Percentiles rank a stretch among this genome's conserved stretches.
These are phyloP conservation scores for Xylariaceae sp. DNA, from an alignment of 2,329 filamentous ascomycete genomes.

Conservation along the genomic window DNA sequence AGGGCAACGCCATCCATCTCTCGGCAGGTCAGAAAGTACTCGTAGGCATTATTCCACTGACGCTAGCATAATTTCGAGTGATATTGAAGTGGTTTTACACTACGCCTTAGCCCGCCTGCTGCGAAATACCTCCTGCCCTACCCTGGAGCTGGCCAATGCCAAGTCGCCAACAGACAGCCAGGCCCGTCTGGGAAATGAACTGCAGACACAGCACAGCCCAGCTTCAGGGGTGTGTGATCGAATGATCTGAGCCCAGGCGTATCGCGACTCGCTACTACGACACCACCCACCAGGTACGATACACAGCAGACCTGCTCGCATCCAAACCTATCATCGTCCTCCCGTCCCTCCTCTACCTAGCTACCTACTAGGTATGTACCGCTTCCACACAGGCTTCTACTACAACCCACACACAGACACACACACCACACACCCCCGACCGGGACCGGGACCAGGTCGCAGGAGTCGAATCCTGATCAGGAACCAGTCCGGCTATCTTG, in stretches of 20 bases:
- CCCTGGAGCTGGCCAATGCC: conserved; percentile 8
- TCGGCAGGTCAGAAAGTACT: too few relatives aligned
- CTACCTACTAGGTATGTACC: background rate
- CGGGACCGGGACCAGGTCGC: background rate
- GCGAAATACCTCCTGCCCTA: background rate
- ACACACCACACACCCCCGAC: too few relatives aligned
- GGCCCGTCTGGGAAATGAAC: conserved; percentile 15
- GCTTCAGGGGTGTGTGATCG: conserved; percentile 10
- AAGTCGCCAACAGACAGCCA: background rate
- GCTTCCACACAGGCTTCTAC: too few relatives aligned
- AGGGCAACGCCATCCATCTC: too few relatives aligned
- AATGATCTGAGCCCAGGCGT: conserved; percentile 3
- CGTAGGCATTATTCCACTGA: too few relatives aligned
- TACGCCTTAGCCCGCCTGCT: background rate
- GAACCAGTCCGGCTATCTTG: background rate
- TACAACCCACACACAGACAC: too few relatives aligned
- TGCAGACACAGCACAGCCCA: conserved; percentile 12
- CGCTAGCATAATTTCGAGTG: too few relatives aligned
- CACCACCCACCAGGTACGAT: too few relatives aligned
- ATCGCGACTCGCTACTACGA: background rate
- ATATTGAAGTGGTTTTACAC: background rate
- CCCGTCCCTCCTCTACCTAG: background rate
- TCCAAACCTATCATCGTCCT: background rate
- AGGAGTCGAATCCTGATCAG: background rate
- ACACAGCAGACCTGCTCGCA: background rate